phyloP scores from a whole-genome alignment of 768 basidiomycete species.

The Tulasnella sp. region DNA sequence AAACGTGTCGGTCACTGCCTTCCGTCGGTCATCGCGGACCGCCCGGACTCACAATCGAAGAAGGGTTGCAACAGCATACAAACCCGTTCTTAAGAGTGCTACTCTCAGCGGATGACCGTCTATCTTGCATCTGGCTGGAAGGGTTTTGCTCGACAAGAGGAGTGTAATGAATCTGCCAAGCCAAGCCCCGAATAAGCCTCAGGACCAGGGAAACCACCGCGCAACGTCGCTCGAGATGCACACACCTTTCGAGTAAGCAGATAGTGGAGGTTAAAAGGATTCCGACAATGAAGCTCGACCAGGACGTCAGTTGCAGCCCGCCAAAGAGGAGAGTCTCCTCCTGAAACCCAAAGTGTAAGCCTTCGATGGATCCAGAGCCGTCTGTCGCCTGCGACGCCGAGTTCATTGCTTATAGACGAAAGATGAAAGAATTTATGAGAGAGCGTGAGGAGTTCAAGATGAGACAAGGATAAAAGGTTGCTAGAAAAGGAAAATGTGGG shows the following conservation, averaged over 20 bases:
- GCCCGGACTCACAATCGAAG: conserved; percentile 2
- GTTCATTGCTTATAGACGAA: background rate
- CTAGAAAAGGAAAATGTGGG: background rate
- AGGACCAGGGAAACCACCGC: background rate
- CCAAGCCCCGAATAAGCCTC: background rate
- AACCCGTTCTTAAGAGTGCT: background rate
- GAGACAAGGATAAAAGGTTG: background rate
- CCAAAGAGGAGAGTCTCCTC: conserved; percentile 1
- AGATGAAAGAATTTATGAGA: background rate
- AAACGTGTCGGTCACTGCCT: background rate
- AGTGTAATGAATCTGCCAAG: conserved; percentile 1
- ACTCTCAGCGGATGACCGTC: background rate
- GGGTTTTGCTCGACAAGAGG: background rate
- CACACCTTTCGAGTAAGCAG: conserved; percentile 6
- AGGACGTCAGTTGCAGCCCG: background rate
- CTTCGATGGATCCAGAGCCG: background rate
- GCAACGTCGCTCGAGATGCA: background rate
- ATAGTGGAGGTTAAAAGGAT: background rate
- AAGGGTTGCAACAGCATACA: conserved; percentile 2
- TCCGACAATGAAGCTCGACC: background rate
- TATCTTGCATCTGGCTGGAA: background rate
- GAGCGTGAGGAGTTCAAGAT: background rate
- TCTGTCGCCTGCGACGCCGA: background rate
- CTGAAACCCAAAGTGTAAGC: background rate
- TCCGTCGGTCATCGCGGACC: background rate